These are phyloP conservation scores for Microbotryum scabiosae DNA, from an alignment of 1,284 basidiomycete genomes.

Conservation along the genomic window DNA sequence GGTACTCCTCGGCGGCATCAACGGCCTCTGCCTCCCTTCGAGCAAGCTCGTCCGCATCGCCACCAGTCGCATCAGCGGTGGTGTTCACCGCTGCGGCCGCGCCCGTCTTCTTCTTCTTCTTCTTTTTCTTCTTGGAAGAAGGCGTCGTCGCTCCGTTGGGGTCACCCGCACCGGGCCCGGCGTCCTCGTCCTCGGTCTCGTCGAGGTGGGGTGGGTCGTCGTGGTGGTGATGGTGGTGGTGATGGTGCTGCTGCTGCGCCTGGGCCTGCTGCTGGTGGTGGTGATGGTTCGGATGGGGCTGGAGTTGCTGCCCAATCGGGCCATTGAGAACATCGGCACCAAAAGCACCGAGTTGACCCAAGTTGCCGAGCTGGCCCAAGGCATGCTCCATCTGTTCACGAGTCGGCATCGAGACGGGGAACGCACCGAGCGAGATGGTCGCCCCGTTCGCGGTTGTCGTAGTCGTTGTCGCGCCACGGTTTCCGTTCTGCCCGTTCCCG, in stretches of 20 bases:
- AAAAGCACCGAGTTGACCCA: constrained; percentile 5
- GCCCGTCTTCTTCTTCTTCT: constrained; percentile 48
- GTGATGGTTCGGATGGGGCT: background rate
- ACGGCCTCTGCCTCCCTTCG: no score
- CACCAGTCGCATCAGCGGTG: constrained; percentile 29
- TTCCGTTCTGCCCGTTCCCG: constrained; percentile 8
- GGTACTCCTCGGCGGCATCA: background rate
- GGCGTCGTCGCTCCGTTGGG: constrained; percentile 1
- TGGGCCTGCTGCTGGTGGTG: constrained; percentile 31
- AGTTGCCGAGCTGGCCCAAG: constrained; percentile 21
- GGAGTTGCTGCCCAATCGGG: background rate
- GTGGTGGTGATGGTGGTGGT: background rate
- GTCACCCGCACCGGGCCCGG: constrained; percentile 6
- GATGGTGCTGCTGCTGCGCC: constrained; percentile 5
- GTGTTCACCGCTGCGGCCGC: constrained; percentile 38
- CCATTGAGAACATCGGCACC: constrained; percentile 1
- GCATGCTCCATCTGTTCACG: constrained; percentile 31
- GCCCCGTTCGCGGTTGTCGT: constrained; percentile 18
- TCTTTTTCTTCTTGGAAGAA: constrained; percentile 40
- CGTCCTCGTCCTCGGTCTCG: constrained; percentile 13
- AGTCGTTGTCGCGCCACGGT: constrained; percentile 8
- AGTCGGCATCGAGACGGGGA: constrained; percentile 33
- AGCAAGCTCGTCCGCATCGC: no score
- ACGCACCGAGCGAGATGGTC: constrained; percentile 34
- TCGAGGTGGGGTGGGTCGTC: background rate